These are phyloP conservation scores for Myxozyma monticola DNA, from an alignment of 805 yeast genomes.

Conservation along the genomic window DNA sequence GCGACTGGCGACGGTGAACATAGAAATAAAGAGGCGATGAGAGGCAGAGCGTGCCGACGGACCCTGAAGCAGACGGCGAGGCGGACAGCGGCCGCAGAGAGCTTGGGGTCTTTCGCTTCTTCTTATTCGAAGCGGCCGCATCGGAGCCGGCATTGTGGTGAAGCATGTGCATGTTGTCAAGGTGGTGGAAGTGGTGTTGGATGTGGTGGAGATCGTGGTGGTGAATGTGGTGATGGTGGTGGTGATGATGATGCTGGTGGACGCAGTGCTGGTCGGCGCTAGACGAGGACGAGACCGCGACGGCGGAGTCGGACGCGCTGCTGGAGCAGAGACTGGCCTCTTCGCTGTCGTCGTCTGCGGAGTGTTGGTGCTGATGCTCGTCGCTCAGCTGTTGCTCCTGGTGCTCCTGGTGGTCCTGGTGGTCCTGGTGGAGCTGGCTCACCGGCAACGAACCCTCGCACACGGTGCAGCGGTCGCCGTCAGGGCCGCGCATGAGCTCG, in stretches of 20 bases:
- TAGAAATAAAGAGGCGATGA: background rate
- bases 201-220: background rate
- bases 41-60: background rate
- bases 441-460: no score
- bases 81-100: slow-evolving; percentile 2
- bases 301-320: no score
- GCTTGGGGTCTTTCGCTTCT: slow-evolving; percentile 10
- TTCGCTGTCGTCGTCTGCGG: no score
- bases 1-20: background rate
- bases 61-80: slow-evolving; percentile 1
- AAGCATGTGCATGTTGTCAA: background rate
- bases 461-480: no score
- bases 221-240: slow-evolving; percentile 11
- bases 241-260: slow-evolving; percentile 11
- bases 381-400: no score
- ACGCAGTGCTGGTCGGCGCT: background rate
- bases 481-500: no score
- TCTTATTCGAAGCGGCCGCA: background rate
- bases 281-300: no score
- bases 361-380: no score
- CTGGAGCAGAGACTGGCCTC: no score
- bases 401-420: no score
- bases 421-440: no score
- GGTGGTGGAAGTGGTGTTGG: background rate
- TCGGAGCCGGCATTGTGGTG: no score